Base-by-base conservation (phyloP, 331 rosid genomes). In the Malus hybrid region DNA sequence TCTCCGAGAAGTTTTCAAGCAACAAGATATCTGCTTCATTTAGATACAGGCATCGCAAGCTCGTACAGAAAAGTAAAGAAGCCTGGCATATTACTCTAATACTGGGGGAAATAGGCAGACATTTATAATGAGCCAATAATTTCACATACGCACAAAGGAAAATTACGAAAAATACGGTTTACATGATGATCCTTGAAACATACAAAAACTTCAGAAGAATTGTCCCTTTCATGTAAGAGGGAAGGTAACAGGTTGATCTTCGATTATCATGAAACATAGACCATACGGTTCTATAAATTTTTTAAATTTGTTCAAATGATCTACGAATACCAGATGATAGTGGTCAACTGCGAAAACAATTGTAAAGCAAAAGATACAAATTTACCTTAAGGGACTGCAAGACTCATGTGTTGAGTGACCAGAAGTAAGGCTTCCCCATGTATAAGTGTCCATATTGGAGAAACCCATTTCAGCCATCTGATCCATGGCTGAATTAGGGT, bases 321-420 rank as follows among this genome's bases (percentile, higher is more conserved):
- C 28, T 10, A 69, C 6, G 22, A 39, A 65, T 54, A 33, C 79
- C 39, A 4, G 60, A 50, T 33, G 15, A 77, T 46, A 46, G 75
- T 73, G 62, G 67, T 6, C 64, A 68, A 39, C 59, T 36, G 19
- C 33, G 50, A 48, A n/a, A 32, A 24, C 11, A 71, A 55, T 32
- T 77, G 19, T n/a, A 76, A 75, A 80, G 69, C 13, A 76, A 15
- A 65, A 50, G 55, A 72, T 50, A 72, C 10, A 34, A 33, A 78
- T 32, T 28, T 85, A 91, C 97, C 97, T 67, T 86, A 75, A 82
- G 48, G 74, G 42, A 70, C 63, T 77, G 73, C 67, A 81, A 3
- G 83, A 81, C 69, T 84, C 90, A 83, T 78, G 84, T 9, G 78
- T 80, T 46, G 88, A 79, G 70, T 24, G 77, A 60, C 82, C 87